phyloP scores from a whole-genome alignment of 768 basidiomycete species.

The Cyclocybe aegerita region DNA sequence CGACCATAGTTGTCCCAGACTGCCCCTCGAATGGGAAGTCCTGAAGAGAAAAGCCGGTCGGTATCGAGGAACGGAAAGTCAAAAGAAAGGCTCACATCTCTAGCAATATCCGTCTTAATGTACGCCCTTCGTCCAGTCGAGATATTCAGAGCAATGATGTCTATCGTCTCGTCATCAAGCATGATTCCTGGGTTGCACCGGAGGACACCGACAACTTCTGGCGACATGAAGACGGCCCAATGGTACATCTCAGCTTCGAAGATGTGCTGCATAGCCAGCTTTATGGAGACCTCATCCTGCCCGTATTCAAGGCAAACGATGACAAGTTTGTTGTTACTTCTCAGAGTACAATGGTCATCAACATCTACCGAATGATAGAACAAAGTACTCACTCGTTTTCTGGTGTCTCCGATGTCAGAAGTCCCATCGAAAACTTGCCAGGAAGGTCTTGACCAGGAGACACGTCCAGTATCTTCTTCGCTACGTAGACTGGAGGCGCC shows the following conservation, averaged over 20 bases:
- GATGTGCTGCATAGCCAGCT: slow-evolving; percentile 3
- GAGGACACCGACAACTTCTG: slow-evolving; percentile 25
- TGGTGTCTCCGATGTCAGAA: slow-evolving; percentile 11
- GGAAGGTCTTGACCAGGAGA: slow-evolving; percentile 24
- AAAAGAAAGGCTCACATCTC: slow-evolving; percentile 2
- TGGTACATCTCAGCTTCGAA: slow-evolving; percentile 8
- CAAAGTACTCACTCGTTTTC: slow-evolving; percentile 8
- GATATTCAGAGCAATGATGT: slow-evolving; percentile 21
- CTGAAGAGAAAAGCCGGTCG: slow-evolving; percentile 2
- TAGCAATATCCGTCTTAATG: slow-evolving; percentile 21
- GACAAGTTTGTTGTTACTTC: slow-evolving; percentile 8
- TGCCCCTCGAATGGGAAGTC: slow-evolving; percentile 8
- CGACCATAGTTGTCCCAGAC: slow-evolving; percentile 20
- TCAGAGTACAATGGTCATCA: not conserved
- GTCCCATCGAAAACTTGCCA: slow-evolving; percentile 25
- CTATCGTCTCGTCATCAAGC: slow-evolving; percentile 2
- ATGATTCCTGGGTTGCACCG: slow-evolving; percentile 1
- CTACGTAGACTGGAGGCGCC: slow-evolving; percentile 11
- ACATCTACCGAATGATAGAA: not conserved
- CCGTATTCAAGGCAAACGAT: slow-evolving; percentile 15
- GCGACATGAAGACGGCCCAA: slow-evolving; percentile 27
- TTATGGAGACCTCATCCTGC: slow-evolving; percentile 3
- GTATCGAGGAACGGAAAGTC: not conserved
- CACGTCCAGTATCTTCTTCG: slow-evolving; percentile 21
- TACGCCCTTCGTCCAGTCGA: slow-evolving; percentile 9